Percentiles rank a stretch among this genome's conserved stretches.
Conservation (phyloP, 495 filamentous ascomycete species). For the Apiosordaria backusii region DNA sequence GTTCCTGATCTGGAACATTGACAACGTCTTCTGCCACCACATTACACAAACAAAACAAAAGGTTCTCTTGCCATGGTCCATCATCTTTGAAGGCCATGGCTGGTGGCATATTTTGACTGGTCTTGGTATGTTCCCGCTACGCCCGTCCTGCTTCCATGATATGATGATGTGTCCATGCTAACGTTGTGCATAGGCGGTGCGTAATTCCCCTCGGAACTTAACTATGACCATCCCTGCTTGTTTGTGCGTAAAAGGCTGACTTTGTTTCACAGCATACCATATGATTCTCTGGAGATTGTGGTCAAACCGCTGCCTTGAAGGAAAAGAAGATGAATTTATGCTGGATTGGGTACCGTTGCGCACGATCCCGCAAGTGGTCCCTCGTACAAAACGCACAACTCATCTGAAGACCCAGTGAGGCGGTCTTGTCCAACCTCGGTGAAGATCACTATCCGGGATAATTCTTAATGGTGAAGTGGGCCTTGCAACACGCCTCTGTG, state of each 20-base stretch:
- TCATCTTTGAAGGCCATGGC: conserved; percentile 87
- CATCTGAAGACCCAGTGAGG: conserved; percentile 34
- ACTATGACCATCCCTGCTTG: background rate
- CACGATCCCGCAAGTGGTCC: conserved; percentile 61
- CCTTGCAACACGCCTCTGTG: background rate
- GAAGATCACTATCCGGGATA: background rate
- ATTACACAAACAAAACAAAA: conserved; percentile 66
- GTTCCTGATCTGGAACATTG: conserved; percentile 83
- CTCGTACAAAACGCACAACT: conserved; percentile 13
- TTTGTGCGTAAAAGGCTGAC: conserved; percentile 12
- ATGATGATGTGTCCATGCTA: background rate
- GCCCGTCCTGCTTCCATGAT: background rate
- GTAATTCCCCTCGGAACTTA: background rate
- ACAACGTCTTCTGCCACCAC: conserved; percentile 75
- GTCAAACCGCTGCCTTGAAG: conserved; percentile 75
- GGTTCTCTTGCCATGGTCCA: conserved; percentile 84
- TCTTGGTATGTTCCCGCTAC: conserved; percentile 16
- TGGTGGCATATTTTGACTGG: conserved; percentile 78
- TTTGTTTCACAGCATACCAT: conserved; percentile 64
- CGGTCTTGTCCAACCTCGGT: background rate
- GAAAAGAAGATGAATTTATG: conserved; percentile 69
- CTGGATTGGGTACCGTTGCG: conserved; percentile 65
- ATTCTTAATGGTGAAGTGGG: background rate
- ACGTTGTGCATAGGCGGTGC: conserved; percentile 11
- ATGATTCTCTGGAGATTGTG: conserved; percentile 87